phyloP scores from a whole-genome alignment of 2,329 filamentous ascomycete genomes.

The Fusarium oxysporum region DNA sequence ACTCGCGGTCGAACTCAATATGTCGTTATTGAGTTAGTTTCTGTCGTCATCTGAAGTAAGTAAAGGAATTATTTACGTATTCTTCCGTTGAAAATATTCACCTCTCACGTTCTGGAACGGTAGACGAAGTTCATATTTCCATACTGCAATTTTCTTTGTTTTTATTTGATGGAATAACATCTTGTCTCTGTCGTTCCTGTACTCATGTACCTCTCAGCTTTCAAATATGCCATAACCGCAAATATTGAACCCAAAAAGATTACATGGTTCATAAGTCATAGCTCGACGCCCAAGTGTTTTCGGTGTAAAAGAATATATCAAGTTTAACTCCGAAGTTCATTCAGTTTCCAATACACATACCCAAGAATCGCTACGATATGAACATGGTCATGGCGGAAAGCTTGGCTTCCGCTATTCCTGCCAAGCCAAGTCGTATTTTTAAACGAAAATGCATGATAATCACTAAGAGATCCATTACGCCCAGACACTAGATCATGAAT shows the following conservation, averaged over 20 bases:
- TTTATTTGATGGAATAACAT: neutral
- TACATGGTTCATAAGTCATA: neutral
- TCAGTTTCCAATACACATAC: neutral
- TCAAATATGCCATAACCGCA: neutral
- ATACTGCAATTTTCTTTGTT: too few species aligned
- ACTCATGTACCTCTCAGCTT: neutral
- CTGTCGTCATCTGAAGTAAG: too few species aligned
- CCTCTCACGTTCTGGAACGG: neutral
- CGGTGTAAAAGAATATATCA: too few species aligned
- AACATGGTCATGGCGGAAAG: neutral
- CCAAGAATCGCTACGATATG: neutral
- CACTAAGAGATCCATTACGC: neutral
- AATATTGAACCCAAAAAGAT: neutral
- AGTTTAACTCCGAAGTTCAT: neutral
- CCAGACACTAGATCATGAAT: conserved; percentile 19
- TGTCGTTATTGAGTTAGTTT: too few species aligned
- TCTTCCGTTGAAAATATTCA: neutral
- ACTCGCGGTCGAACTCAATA: too few species aligned
- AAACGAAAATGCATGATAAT: conserved; percentile 9
- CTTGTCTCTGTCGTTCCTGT: neutral
- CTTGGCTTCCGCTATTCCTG: neutral
- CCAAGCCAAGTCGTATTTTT: neutral
- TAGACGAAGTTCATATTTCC: too few species aligned
- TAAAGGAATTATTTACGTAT: too few species aligned
- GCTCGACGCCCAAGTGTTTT: neutral